These are phyloP conservation scores for Marchantia paleacea DNA, from an alignment of 225 moss, liverwort and hornwort species.

Conservation along the genomic window DNA sequence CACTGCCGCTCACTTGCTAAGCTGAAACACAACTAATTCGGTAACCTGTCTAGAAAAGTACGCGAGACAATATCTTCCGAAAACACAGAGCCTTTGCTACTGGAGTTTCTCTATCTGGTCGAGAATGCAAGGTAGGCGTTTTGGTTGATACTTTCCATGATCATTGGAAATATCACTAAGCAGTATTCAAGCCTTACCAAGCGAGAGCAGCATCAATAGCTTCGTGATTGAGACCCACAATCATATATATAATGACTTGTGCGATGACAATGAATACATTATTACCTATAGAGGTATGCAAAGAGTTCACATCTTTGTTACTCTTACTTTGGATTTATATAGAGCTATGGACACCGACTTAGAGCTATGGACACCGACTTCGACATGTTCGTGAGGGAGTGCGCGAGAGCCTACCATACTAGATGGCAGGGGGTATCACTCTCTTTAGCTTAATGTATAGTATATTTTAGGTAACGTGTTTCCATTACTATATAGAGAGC, in stretches of 20 bases:
- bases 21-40: neutral
- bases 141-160: neutral
- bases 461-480: no score
- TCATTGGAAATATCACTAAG: neutral
- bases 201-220: neutral
- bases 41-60: neutral
- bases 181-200: neutral
- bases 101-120: neutral
- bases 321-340: no score
- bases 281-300: no score
- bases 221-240: neutral
- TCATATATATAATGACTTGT: neutral
- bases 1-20: neutral
- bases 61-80: neutral
- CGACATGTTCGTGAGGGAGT: no score
- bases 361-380: no score
- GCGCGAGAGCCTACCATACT: no score
- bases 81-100: neutral
- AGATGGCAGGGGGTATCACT: no score
- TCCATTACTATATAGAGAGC: no score
- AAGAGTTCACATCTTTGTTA: no score
- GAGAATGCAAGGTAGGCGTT: neutral
- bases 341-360: no score
- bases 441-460: no score
- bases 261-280: neutral